Base-by-base conservation (phyloP, 805 yeast genomes). In the Ogataea wickerhamii region DNA sequence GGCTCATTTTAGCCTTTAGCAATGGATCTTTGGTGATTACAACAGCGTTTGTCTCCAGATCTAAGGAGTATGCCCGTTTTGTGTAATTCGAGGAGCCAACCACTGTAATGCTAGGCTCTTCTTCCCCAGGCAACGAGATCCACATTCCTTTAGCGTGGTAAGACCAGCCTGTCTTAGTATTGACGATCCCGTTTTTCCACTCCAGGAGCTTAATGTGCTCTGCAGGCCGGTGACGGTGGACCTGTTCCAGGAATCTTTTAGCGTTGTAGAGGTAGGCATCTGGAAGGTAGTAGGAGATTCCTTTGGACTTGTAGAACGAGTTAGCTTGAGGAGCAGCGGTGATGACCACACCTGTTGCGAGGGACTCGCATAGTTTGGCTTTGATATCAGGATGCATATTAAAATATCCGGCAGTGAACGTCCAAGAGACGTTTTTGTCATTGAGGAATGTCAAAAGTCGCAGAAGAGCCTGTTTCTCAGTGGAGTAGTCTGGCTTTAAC, bases 61-160 rank as follows among this genome's bases (percentile, higher is more conserved):
- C 98, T 41, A 82, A 74, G 3, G 82, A 72, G 54, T 91, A 91
- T 0, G 97, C 89, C 44, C 98, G 71, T 45, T 82, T 76, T 0
- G 98, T 93, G 60, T 88, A 93, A 59, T 93, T 93, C 0, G 97
- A 87, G 1, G 96, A 86, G 0, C 98, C 98, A 34, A 93, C 72
- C 5, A 89, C 77, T 0, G 96, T 86, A 10, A 87, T 63, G 14
- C 82, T 71, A 2, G 97, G 96, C 10, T 56, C 53, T 0, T 50
- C 45, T 32, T 78, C 82, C 2, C 63, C 69, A 0, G 87, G 83
- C 10, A 68, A 66, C 6, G 76, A 68, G 0, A 86, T 63, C 98
- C 98, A 93, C 4, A 91, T 65, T 1, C 98, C 98, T 57, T 93
- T 93, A 11, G 98, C 98, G 56, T 93, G 98, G 60, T 93, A 93